These are phyloP conservation scores for Pichia deserticola DNA, from an alignment of 805 yeast genomes.

Conservation along the genomic window DNA sequence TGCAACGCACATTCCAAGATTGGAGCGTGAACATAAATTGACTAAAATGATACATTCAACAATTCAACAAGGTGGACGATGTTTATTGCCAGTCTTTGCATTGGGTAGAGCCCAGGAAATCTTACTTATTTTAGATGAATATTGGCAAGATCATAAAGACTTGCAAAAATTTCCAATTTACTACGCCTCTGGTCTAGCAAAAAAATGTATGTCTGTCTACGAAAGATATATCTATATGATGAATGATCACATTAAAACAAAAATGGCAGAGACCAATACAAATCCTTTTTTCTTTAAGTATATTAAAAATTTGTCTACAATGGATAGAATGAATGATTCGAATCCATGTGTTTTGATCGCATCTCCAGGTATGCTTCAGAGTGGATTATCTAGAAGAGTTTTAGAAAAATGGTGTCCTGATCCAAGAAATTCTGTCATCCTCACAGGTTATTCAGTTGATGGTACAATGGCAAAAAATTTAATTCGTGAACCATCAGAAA, in stretches of 20 bases:
- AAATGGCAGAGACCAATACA: conserved; percentile 66
- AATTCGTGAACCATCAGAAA: conserved; percentile 82
- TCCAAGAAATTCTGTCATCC: conserved; percentile 73
- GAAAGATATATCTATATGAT: conserved; percentile 95
- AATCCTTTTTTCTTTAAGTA: conserved; percentile 90
- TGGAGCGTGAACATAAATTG: conserved; percentile 74
- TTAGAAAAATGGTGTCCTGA: conserved; percentile 98
- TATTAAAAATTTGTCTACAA: conserved; percentile 67
- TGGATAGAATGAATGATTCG: conserved; percentile 83
- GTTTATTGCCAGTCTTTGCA: conserved; percentile 90
- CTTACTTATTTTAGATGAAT: conserved; percentile 83
- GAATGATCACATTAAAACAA: conserved; percentile 82
- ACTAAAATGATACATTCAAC: conserved; percentile 81
- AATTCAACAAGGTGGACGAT: conserved; percentile 81
- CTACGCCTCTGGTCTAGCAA: conserved; percentile 89
- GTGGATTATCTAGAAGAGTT: conserved; percentile 86
- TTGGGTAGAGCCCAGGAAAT: conserved; percentile 96
- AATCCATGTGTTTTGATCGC: conserved; percentile 97
- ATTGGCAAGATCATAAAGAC: conserved; percentile 82
- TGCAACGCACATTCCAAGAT: conserved; percentile 88
- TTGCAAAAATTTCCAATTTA: conserved; percentile 75
- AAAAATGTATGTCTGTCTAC: conserved; percentile 94
- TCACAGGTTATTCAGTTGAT: conserved; percentile 97
- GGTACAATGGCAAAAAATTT: conserved; percentile 95
- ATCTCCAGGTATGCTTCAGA: conserved; percentile 97